A percentile compares a stretch with the other conserved stretches of the same genome.
Conservation (phyloP, 2,329 filamentous ascomycete genomes). For the Pseudogymnoascus sp. region DNA sequence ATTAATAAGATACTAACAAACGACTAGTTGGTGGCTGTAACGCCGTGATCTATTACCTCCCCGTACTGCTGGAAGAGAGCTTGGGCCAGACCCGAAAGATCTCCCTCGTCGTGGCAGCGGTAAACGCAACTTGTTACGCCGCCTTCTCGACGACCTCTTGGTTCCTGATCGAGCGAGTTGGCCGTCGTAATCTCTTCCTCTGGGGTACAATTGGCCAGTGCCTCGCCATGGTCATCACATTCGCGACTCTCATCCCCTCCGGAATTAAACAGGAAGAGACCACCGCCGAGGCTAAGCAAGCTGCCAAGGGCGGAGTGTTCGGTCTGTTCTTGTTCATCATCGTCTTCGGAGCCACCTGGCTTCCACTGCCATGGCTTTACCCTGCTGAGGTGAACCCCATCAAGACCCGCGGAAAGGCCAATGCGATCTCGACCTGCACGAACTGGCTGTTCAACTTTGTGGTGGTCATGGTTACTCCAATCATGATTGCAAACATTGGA, state of each 20-base stretch:
- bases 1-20: too few relatives aligned
- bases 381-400: constrained; percentile 5
- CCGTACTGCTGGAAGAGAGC: background rate
- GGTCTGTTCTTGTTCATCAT: background rate
- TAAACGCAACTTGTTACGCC: constrained; percentile 35
- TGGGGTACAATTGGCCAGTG: background rate
- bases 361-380: constrained; percentile 2
- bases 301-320: background rate
- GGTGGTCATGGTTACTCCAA: constrained; percentile 4
- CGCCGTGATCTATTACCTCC: constrained; percentile 31
- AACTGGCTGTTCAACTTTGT: constrained; percentile 8
- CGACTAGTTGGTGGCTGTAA: constrained; percentile 28
- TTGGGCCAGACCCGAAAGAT: background rate
- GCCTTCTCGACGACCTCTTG: constrained; percentile 34
- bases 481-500: constrained; percentile 3
- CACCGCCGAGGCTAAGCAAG: background rate
- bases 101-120: background rate
- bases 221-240: background rate
- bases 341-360: constrained; percentile 2
- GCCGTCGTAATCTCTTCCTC: constrained; percentile 62
- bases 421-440: background rate
- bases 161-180: constrained; percentile 45
- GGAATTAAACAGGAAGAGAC: background rate
- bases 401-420: background rate
- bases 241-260: background rate